Evolutionary conservation across 192 early-diverging fungal genomes (phyloP).

Genomic region (Mortierella antarctica): DNA sequence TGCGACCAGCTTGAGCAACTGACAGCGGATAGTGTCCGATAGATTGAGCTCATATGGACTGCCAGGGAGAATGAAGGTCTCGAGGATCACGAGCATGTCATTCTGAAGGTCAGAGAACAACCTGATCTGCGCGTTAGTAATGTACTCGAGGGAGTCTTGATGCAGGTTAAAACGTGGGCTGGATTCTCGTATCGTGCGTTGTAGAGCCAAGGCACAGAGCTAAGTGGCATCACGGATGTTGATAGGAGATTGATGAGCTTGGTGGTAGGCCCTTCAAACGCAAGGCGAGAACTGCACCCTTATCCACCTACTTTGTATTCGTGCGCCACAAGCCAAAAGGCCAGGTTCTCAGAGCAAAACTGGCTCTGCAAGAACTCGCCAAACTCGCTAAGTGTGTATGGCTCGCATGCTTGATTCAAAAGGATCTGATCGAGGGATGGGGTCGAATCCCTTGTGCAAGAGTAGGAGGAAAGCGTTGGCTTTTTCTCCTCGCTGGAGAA

Average conservation of each 20-base stretch:
- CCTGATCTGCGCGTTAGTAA: conserved; percentile 8
- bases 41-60: conserved; percentile 55
- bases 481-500: no score
- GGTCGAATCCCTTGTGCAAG: background rate
- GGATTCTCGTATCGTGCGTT: background rate
- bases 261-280: background rate
- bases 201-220: conserved; percentile 17
- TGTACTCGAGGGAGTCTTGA: conserved; percentile 8
- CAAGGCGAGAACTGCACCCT: background rate
- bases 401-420: conserved; percentile 3
- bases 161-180: conserved; percentile 23
- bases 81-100: conserved; percentile 38
- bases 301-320: conserved; percentile 35
- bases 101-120: conserved; percentile 31
- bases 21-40: conserved; percentile 30
- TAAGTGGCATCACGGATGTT: background rate
- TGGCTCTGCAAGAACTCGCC: conserved; percentile 42
- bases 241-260: background rate
- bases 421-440: conserved; percentile 25
- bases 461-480: no score
- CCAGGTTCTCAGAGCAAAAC: conserved; percentile 53
- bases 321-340: conserved; percentile 50
- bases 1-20: conserved; percentile 29
- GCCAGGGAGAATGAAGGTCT: conserved; percentile 30
- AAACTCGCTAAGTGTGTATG: conserved; percentile 40